Evolutionary conservation across 305 asterid species (phyloP).

Genomic region (Withania somnifera): DNA sequence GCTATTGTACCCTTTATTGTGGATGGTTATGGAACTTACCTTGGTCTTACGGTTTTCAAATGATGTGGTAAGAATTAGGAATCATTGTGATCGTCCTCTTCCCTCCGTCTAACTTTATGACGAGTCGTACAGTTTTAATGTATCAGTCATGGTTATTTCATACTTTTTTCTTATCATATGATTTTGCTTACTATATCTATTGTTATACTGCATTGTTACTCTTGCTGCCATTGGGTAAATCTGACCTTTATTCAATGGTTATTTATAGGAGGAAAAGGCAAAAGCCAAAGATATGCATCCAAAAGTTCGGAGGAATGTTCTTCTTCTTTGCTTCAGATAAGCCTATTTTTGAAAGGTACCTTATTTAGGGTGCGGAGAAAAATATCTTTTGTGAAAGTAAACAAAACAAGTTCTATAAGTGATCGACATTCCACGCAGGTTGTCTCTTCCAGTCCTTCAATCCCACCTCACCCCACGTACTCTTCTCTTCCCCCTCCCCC

Average conservation of each 20-base stretch:
- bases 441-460: too few species aligned
- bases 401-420: background rate
- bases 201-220: background rate
- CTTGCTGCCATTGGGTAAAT: background rate
- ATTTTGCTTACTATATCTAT: background rate
- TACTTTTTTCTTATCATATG: background rate
- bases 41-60: conserved; percentile 70
- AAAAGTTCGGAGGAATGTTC: conserved; percentile 92
- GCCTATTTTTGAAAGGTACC: conserved; percentile 79
- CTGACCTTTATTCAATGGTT: background rate
- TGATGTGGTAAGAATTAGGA: conserved; percentile 39
- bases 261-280: conserved; percentile 81
- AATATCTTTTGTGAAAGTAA: background rate
- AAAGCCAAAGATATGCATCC: conserved; percentile 94
- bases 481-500: too few species aligned
- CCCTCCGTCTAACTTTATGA: background rate
- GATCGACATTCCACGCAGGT: background rate
- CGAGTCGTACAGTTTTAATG: background rate
- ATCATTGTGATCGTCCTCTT: background rate
- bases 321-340: conserved; percentile 90
- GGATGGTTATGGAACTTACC: conserved; percentile 94
- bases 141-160: too few species aligned
- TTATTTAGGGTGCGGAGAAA: background rate
- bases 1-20: conserved; percentile 89
- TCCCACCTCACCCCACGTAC: too few species aligned